Conservation (phyloP, 106 monocot species). For the Allium fistulosum region DNA sequence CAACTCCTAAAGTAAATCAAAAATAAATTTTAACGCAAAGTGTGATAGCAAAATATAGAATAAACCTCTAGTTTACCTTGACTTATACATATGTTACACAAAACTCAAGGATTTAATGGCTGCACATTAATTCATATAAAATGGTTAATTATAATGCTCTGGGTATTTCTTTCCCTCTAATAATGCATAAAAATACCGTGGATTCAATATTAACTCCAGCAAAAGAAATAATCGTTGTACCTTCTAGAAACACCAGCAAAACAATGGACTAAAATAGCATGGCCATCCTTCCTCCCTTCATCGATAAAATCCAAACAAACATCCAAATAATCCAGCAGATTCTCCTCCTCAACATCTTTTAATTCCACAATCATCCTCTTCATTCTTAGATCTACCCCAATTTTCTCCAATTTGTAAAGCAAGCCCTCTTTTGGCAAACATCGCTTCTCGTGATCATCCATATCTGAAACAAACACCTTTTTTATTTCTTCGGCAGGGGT, state of each 20-base stretch:
- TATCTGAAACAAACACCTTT: constrained; percentile 39
- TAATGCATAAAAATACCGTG: not conserved
- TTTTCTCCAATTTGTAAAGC: constrained; percentile 46
- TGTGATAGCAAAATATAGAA: too few species aligned
- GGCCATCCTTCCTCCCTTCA: constrained; percentile 45
- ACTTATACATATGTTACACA: too few species aligned
- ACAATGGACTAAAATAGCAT: constrained; percentile 66
- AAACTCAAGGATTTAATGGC: too few species aligned
- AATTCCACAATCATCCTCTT: constrained; percentile 71
- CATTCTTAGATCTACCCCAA: constrained; percentile 53
- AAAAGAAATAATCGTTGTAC: constrained; percentile 15
- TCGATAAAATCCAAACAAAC: constrained; percentile 81
- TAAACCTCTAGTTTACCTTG: too few species aligned
- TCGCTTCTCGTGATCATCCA: constrained; percentile 17
- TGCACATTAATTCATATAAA: too few species aligned
- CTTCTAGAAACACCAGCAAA: constrained; percentile 85
- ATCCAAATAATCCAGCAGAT: constrained; percentile 68
- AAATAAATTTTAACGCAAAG: too few species aligned
- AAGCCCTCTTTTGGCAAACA: constrained; percentile 32
- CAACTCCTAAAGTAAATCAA: too few species aligned
- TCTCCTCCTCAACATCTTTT: constrained; percentile 71
- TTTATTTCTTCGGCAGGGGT: constrained; percentile 52
- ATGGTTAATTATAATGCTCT: too few species aligned
- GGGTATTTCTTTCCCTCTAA: too few species aligned
- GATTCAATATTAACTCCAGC: not conserved